Conservation (phyloP, 1,284 basidiomycete species). For the Ustilago curta region DNA sequence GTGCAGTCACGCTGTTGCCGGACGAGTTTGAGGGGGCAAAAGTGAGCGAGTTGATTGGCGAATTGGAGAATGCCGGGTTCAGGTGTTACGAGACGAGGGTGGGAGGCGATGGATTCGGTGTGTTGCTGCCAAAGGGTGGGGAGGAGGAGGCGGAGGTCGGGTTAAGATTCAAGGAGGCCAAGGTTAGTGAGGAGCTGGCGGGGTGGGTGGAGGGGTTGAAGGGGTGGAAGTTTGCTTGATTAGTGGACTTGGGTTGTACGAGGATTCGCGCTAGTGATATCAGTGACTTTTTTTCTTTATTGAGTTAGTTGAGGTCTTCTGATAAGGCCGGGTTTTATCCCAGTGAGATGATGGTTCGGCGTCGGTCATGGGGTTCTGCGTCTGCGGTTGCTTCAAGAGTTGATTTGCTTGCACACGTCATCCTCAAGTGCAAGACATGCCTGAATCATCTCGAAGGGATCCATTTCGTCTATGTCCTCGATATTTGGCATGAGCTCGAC, state of each 20-base stretch:
- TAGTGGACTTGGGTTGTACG: not conserved
- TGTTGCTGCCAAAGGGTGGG: conserved; percentile 73
- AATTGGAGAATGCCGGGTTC: conserved; percentile 75
- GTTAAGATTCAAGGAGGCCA: conserved; percentile 29
- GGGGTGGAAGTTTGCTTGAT: conserved; percentile 37
- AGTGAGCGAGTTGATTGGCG: conserved; percentile 35
- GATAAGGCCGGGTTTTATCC: too few relatives aligned
- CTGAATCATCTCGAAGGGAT: too few relatives aligned
- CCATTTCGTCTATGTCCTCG: too few relatives aligned
- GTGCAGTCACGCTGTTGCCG: conserved; percentile 93
- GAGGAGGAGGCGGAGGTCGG: conserved; percentile 31
- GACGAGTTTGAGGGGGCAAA: conserved; percentile 74
- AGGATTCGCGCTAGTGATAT: not conserved
- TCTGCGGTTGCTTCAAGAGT: too few relatives aligned
- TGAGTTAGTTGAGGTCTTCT: too few relatives aligned
- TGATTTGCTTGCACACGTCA: too few relatives aligned
- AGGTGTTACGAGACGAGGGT: conserved; percentile 90
- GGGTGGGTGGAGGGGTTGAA: conserved; percentile 26
- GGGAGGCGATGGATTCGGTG: conserved; percentile 90
- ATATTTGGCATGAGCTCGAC: too few relatives aligned
- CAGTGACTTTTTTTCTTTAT: not conserved
- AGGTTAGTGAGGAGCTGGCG: conserved; percentile 22
- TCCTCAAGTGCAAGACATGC: too few relatives aligned
- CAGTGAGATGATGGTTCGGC: too few relatives aligned
- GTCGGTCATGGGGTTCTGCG: too few relatives aligned